Evolutionary conservation across 108 stramenopile species (phyloP), one percentile per base, ranked within the genome.

Genomic region (Discostella stelligeroides): DNA sequence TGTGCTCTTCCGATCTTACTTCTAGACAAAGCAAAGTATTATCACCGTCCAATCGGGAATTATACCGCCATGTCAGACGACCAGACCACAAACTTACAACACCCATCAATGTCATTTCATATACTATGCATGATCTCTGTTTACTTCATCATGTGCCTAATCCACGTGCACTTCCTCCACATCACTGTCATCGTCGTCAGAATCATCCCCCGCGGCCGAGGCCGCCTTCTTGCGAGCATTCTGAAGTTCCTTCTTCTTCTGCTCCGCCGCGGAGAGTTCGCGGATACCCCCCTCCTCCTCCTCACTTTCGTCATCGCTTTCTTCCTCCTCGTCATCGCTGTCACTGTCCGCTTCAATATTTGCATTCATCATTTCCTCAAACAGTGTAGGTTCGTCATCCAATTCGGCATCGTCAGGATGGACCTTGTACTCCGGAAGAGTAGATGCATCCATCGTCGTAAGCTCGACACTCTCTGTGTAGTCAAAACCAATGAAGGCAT

Each of bases 361-460:
- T 21, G 87, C 92, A 49, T 92, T 93, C 86, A 96, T 76, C 84
- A 97, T 90, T 66, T 96, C 91, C 82, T 99, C 98, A 76, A 99
- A 99, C 77, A 99, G 72, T 0, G 98, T 98, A 8, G 98, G 97
- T 71, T 99, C 98, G 55, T 99, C 96, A 71, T 99, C 98, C 42
- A 99, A 79, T 63, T 90, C 93, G 43, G 97, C 91, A 84, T 99
- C 98, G 18, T 99, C 98, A 40, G 95, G 94, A 68, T 99, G 98
- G 39, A 96, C 69, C 70, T 89, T 92, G 84, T 96, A 98, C 79
- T 97, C 93, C 0, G 97, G 97, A 28, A 99, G 84, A 1, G 67
- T 66, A 12, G 95, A 87, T 24, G 96, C 91, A 82, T 96, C 95
- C 64, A 92, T 47, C 5, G 97, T 93, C 24, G 84, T 79, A 46